Evolutionary conservation across 2,329 filamentous ascomycete species (phyloP).

Genomic region (Meredithiella fracta): DNA sequence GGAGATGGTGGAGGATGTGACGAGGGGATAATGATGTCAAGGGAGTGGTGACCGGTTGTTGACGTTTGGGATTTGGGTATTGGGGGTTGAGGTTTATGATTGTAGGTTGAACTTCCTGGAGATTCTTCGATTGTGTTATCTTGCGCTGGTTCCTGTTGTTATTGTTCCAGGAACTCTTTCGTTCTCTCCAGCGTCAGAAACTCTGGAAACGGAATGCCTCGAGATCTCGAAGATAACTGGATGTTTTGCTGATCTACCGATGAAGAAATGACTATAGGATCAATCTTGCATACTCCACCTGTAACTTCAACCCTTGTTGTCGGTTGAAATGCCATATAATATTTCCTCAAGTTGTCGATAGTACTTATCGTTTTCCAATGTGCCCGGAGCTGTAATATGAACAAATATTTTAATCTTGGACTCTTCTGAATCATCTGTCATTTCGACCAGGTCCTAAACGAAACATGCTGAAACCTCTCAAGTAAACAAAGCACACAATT

Average conservation of each 20-base stretch:
- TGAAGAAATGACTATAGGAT: neutral
- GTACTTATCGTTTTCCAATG: conserved; percentile 28
- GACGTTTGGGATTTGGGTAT: no score
- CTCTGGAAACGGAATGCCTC: neutral
- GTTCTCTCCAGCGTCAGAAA: neutral
- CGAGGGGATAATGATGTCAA: neutral
- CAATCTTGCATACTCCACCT: neutral
- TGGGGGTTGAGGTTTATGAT: no score
- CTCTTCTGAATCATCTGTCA: conserved; percentile 8
- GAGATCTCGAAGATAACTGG: neutral
- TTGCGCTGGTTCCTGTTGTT: neutral
- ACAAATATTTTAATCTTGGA: conserved; percentile 35
- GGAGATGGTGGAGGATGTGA: neutral
- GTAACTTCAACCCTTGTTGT: neutral
- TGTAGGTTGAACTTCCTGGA: no score
- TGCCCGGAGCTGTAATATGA: conserved; percentile 37
- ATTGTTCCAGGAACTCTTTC: neutral
- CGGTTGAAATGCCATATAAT: conserved; percentile 34
- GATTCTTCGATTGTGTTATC: no score
- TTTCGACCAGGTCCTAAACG: neutral
- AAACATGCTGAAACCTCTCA: neutral
- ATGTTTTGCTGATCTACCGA: neutral
- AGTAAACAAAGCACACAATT: neutral
- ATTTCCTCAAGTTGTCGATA: conserved; percentile 34
- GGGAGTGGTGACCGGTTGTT: no score